Base-by-base conservation (phyloP, 2,329 filamentous ascomycete genomes). In the Myriosclerotinia duriaeana region DNA sequence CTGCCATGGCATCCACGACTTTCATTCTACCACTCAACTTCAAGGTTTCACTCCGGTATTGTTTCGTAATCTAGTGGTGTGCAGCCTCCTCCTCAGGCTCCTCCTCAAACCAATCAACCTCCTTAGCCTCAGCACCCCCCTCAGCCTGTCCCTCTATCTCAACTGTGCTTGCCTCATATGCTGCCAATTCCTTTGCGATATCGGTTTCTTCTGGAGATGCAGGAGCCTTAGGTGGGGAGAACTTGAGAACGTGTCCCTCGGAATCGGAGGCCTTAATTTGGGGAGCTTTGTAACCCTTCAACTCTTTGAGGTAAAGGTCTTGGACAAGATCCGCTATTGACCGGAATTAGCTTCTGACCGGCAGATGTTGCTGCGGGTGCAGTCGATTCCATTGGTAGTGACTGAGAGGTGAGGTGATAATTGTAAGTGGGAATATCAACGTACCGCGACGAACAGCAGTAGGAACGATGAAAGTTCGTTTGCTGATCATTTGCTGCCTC, bases 221-320 rank as follows among this genome's bases (percentile, higher is more conserved):
- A 77, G 95, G 94, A 67, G 93, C 81, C 80, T 90, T 88, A 76
- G 95, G 95, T 72, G 89, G 78, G 77, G 78, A 78, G 85, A 98
- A 99, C 79, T 88, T 91, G 79, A 95, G 91, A 75, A 98, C 95
- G 75, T 96, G 90, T 78, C 92, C 93, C 74, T 94, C 89, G 78
- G 93, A 84, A 78, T 98, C 95, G 76, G 87, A 87, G 71, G 92
- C 85, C 85, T 97, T 97, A 82, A 94, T 79, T 73, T 87, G 83
- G 66, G 91, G 84, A 71, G 89, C 83, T 87, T 98, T 98, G 90
- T 97, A 98, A 81, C 88, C 87, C 83, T 94, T 95, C 78, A 99
- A 88, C 82, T 98, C 93, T 80, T 89, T 90, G 75, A 99, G 88
- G 86, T 99, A 99, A 78, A 99, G 87, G 79, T 98, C 94, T 83